phyloP scores from a whole-genome alignment of 1,139 yeast species.

The Pneumocystis oryctolagi region DNA sequence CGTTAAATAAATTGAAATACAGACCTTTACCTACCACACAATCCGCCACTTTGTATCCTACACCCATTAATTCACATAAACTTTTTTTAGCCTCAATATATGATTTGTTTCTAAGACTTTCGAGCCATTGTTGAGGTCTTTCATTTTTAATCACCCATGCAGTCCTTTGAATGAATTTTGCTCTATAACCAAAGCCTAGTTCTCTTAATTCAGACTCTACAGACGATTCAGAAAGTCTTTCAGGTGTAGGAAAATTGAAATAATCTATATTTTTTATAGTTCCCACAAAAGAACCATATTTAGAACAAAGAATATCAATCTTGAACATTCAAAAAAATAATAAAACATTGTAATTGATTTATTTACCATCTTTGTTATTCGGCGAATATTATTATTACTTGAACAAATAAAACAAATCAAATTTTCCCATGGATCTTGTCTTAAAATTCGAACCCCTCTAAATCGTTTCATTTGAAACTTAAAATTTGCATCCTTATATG shows the following conservation, averaged over 20 bases:
- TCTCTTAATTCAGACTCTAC: constrained; percentile 29
- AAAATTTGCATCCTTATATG: constrained; percentile 37
- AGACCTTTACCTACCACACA: constrained; percentile 35
- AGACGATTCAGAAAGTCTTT: constrained; percentile 29
- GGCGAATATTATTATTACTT: constrained; percentile 84
- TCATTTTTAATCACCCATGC: constrained; percentile 35
- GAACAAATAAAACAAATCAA: constrained; percentile 81
- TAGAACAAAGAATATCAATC: constrained; percentile 46
- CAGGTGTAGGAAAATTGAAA: constrained; percentile 62
- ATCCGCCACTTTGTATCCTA: constrained; percentile 97
- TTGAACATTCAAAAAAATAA: neutral
- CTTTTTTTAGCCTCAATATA: constrained; percentile 50
- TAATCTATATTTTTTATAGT: constrained; percentile 42
- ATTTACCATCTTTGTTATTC: constrained; percentile 79
- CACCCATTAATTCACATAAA: constrained; percentile 61
- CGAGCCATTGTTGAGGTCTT: constrained; percentile 19
- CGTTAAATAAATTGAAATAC: neutral
- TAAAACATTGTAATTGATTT: neutral
- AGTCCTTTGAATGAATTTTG: constrained; percentile 70
- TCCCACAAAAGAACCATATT: constrained; percentile 54
- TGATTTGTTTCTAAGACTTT: constrained; percentile 30
- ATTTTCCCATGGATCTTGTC: constrained; percentile 97
- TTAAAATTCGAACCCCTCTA: constrained; percentile 63
- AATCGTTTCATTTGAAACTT: constrained; percentile 27
- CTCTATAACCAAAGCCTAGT: constrained; percentile 82